Percentiles rank a stretch among this genome's conserved stretches.
Evolutionary conservation across 2,329 filamentous ascomycete species (phyloP).

Genomic region (Sporothrix inflata): DNA sequence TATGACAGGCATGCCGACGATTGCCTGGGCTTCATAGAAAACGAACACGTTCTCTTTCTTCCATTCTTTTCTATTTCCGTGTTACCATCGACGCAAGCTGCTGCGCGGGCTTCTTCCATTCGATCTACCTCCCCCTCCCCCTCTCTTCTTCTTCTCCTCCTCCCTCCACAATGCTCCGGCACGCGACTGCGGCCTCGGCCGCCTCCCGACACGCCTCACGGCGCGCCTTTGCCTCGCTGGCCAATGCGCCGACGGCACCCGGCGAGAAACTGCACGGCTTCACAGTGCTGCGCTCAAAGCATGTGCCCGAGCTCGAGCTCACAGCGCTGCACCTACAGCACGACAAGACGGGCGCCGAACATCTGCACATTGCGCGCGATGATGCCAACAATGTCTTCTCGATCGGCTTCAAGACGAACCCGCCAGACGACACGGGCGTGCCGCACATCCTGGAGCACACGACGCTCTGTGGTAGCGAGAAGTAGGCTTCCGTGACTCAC

Average conservation of each 20-base stretch:
- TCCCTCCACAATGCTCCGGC: constrained; percentile 26
- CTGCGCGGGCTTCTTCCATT: not conserved
- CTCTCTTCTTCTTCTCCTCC: not conserved
- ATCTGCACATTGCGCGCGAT: constrained; percentile 90
- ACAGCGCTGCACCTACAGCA: constrained; percentile 89
- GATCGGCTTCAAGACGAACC: constrained; percentile 98
- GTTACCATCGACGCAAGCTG: not conserved
- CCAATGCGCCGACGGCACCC: constrained; percentile 69
- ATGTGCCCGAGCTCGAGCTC: constrained; percentile 90
- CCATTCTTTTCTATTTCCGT: not conserved
- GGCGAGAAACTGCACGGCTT: constrained; percentile 93
- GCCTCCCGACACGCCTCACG: constrained; percentile 10
- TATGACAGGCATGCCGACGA: constrained; percentile 32
- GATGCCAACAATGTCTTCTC: constrained; percentile 99
- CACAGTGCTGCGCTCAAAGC: constrained; percentile 83
- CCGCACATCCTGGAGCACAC: constrained; percentile 98
- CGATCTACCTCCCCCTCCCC: not conserved
- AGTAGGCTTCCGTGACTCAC: constrained; percentile 55
- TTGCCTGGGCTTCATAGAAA: constrained; percentile 28
- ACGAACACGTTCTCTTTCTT: not conserved
- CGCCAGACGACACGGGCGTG: constrained; percentile 91
- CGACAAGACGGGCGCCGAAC: constrained; percentile 93
- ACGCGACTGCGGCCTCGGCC: constrained; percentile 24
- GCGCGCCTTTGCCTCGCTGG: constrained; percentile 46
- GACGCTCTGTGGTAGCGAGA: constrained; percentile 91